Percentiles rank a stretch among this genome's conserved stretches.
phyloP scores from a whole-genome alignment of 139 green algal species.

The Chlorella sorokiniana region DNA sequence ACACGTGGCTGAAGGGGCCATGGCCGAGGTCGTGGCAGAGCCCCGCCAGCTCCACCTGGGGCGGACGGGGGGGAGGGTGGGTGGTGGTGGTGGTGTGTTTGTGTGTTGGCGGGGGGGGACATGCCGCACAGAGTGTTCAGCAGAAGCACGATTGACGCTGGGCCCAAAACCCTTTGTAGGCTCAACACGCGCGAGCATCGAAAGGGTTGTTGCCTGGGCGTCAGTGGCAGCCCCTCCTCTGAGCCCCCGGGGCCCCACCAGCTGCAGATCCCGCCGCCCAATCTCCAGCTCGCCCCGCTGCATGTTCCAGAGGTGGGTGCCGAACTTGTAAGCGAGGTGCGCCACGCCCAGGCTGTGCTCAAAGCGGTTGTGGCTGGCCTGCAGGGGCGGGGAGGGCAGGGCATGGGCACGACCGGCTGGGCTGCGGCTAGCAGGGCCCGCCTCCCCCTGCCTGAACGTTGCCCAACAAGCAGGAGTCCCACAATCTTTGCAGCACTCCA shows the following conservation, averaged over 20 bases:
- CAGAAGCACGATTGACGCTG: no score
- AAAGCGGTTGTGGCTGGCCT: conserved; percentile 81
- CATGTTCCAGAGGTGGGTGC: conserved; percentile 38
- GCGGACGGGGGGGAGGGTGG: background rate
- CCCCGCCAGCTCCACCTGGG: conserved; percentile 57
- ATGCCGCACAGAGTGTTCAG: no score
- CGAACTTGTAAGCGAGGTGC: conserved; percentile 58
- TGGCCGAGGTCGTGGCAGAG: conserved; percentile 95
- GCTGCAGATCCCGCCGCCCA: conserved; percentile 61
- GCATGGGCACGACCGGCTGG: background rate
- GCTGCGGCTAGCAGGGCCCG: no score
- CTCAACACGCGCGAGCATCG: no score
- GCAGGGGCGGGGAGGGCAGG: conserved; percentile 27
- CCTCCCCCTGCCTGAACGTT: no score
- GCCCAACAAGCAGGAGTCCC: no score
- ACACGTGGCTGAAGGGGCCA: conserved; percentile 91
- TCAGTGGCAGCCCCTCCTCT: no score
- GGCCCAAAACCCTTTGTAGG: no score
- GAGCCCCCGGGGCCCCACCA: background rate
- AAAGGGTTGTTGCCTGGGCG: no score
- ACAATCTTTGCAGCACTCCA: no score
- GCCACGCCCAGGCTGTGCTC: conserved; percentile 87
- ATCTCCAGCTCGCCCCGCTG: conserved; percentile 61
- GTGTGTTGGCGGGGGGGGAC: background rate
- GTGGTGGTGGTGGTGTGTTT: background rate